Evolutionary conservation across 805 yeast genomes (phyloP).

Genomic region (Helenozyma baotianmanensis): DNA sequence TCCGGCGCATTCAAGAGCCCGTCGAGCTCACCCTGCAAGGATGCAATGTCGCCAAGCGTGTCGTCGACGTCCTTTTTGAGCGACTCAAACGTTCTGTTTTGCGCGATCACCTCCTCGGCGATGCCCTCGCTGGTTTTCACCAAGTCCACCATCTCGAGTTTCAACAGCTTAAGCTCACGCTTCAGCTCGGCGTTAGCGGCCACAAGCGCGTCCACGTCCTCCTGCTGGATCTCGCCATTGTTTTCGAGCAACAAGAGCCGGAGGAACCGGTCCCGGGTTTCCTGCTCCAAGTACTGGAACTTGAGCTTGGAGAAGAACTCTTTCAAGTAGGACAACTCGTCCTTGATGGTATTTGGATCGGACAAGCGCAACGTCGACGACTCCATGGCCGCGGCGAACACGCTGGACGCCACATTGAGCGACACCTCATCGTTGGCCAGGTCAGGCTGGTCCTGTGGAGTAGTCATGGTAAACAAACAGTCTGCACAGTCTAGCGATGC

Average conservation of each 20-base stretch:
- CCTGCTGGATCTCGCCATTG: slow-evolving; percentile 26
- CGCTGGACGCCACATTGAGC: slow-evolving; percentile 7
- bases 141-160: slow-evolving; percentile 22
- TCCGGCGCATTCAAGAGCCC: slow-evolving; percentile 8
- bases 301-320: slow-evolving; percentile 51
- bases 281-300: slow-evolving; percentile 66
- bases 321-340: slow-evolving; percentile 32
- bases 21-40: slow-evolving; percentile 17
- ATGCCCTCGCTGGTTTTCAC: slow-evolving; percentile 26
- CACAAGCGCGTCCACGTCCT: slow-evolving; percentile 28
- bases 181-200: slow-evolving; percentile 20
- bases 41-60: slow-evolving; percentile 19
- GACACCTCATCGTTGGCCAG: slow-evolving; percentile 2
- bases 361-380: slow-evolving; percentile 4
- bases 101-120: slow-evolving; percentile 21
- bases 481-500: too few species aligned
- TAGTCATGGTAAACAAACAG: too few species aligned
- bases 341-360: slow-evolving; percentile 15
- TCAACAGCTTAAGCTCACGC: slow-evolving; percentile 20
- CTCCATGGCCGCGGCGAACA: slow-evolving; percentile 6
- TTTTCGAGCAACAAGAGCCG: slow-evolving; percentile 39
- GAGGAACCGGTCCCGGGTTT: slow-evolving; percentile 63
- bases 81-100: slow-evolving; percentile 20
- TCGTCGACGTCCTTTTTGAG: slow-evolving; percentile 23
- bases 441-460: not conserved